phyloP scores from a whole-genome alignment of 2,329 filamentous ascomycete species.

The Phialophora expanda region DNA sequence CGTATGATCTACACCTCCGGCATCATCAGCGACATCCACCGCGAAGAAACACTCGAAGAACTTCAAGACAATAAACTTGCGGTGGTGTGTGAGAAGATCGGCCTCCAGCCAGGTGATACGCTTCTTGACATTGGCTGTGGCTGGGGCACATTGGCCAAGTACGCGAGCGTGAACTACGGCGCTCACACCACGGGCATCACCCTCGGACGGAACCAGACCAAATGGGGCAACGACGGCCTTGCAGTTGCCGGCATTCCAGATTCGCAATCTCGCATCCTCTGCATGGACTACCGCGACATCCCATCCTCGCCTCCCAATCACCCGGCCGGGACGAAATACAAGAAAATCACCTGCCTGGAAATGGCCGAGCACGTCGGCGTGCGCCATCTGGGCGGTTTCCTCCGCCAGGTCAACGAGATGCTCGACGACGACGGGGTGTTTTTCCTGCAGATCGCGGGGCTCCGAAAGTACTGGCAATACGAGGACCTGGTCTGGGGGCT shows the following conservation, averaged over 20 bases:
- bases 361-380: slow-evolving; percentile 99
- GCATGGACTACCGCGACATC: slow-evolving; percentile 97
- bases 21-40: slow-evolving; percentile 83
- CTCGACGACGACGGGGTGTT: slow-evolving; percentile 94
- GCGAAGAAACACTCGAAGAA: slow-evolving; percentile 89
- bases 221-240: slow-evolving; percentile 91
- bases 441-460: slow-evolving; percentile 93
- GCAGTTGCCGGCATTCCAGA: slow-evolving; percentile 81
- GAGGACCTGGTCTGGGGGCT: slow-evolving; percentile 97
- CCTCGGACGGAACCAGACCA: slow-evolving; percentile 92
- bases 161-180: slow-evolving; percentile 89
- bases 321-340: slow-evolving; percentile 57
- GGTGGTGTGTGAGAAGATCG: slow-evolving; percentile 95
- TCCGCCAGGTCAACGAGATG: slow-evolving; percentile 90
- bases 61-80: slow-evolving; percentile 97
- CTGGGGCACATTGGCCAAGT: slow-evolving; percentile 95
- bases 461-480: slow-evolving; percentile 95
- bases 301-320: slow-evolving; percentile 71
- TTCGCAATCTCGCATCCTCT: slow-evolving; percentile 87
- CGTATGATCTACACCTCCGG: slow-evolving; percentile 99
- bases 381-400: slow-evolving; percentile 79
- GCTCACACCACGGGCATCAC: slow-evolving; percentile 87
- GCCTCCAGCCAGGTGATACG: slow-evolving; percentile 76
- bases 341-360: slow-evolving; percentile 96
- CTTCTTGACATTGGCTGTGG: slow-evolving; percentile 96